Base-by-base conservation (phyloP, 495 filamentous ascomycete species). In the Annulohypoxylon bovei region DNA sequence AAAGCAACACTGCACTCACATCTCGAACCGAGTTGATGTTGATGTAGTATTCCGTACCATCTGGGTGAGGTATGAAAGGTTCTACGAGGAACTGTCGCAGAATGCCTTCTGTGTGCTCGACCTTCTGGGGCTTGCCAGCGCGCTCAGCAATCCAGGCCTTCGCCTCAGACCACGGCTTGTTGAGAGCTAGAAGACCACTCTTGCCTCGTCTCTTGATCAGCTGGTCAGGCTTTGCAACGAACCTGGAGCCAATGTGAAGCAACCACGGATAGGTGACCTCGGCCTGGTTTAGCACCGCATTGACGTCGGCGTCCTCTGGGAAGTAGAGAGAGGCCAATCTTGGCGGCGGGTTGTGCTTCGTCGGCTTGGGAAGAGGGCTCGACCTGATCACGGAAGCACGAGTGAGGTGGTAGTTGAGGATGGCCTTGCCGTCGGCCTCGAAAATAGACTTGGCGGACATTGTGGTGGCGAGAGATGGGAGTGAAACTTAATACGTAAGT, bases 381-480 rank as follows among this genome's bases (percentile, higher is more conserved):
- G 95, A 93, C 90, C 97, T 97, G 88, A 99, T 98, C 78, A 97
- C 91, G 62, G 95, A 91, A 65, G 95, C 94, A 77, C 95, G 91
- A 73, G 95, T 99, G 86, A 99, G 94, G 89, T 99, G 95, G 87
- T 97, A 99, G 91, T 97, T 98, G 87, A 99, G 86, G 87, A 99
- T 98, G 86, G 95, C 95, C 91, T 99, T 99, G 89, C 95, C 95
- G 85, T 99, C 95, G 87, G 96, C 95, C 85, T 99, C 95, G 88
- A 90, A 83, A 77, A 99, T 98, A 65, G 95, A 91, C 84, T 99
- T 99, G 82, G 95, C 96, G 80, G 95, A 96, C 95, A 99, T 99
- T 86, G 77, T 86, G 78, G 77, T 85, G 78, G 57, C 68, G 59
- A 72, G 65, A 67, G 54, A 44, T 53, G 42, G 59, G 37, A 49